Evolutionary conservation across 2,329 filamentous ascomycete species (phyloP).

Genomic region (Fusarium papillatum): DNA sequence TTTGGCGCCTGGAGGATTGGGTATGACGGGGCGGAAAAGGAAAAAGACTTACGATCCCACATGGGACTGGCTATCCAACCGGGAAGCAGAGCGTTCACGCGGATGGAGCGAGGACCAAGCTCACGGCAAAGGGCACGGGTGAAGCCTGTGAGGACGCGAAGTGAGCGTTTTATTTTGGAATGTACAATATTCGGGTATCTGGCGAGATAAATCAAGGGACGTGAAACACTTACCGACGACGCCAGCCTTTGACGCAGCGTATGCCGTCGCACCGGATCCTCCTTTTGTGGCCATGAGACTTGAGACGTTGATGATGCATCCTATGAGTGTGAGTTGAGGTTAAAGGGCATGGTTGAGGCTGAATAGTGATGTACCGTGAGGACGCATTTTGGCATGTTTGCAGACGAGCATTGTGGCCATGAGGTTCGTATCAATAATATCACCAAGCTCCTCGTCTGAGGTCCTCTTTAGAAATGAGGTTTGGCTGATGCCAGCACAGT

Average conservation of each 20-base stretch:
- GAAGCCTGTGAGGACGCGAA: constrained; percentile 63
- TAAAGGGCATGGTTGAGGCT: background rate
- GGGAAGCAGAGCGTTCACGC: constrained; percentile 85
- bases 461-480: constrained; percentile 73
- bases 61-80: constrained; percentile 88
- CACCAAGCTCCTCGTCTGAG: constrained; percentile 61
- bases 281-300: constrained; percentile 80
- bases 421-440: constrained; percentile 79
- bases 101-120: constrained; percentile 70
- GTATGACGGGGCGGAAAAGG: constrained; percentile 27
- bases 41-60: constrained; percentile 72
- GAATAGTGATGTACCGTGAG: constrained; percentile 44
- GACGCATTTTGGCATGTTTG: constrained; percentile 56
- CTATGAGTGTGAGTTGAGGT: constrained; percentile 46
- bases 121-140: constrained; percentile 77
- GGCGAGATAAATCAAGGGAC: constrained; percentile 28
- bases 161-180: constrained; percentile 32
- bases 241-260: constrained; percentile 86
- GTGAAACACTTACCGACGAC: constrained; percentile 69
- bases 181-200: constrained; percentile 39
- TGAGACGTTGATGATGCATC: constrained; percentile 85
- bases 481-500: constrained; percentile 83
- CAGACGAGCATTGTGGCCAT: constrained; percentile 74
- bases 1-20: constrained; percentile 13
- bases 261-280: constrained; percentile 78